Conservation (phyloP, 2,329 filamentous ascomycete species). For the Sphaerulina vaccinii region DNA sequence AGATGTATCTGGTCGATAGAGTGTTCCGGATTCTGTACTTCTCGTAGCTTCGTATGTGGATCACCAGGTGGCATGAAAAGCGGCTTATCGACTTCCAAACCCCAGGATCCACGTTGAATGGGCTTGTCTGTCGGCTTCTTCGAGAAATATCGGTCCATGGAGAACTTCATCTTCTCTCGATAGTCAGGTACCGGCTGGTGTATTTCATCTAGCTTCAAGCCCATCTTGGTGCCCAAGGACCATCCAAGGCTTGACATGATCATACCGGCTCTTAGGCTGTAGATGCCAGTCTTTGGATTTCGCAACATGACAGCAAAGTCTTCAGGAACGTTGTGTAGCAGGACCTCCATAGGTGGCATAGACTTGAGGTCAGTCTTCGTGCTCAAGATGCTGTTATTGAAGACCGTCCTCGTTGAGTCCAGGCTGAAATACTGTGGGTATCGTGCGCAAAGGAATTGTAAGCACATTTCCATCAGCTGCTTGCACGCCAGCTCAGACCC, state of each 20-base stretch:
- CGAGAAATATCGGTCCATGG: constrained; percentile 83
- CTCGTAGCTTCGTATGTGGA: constrained; percentile 61
- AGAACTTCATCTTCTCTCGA: constrained; percentile 82
- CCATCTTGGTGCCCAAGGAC: constrained; percentile 74
- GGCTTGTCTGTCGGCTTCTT: constrained; percentile 72
- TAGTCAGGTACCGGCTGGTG: constrained; percentile 77
- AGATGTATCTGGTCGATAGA: constrained; percentile 62
- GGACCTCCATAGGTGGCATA: constrained; percentile 65
- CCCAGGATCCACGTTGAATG: constrained; percentile 84
- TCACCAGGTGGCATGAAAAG: constrained; percentile 72
- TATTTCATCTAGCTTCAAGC: constrained; percentile 66
- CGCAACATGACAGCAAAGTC: constrained; percentile 78
- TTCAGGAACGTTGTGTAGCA: constrained; percentile 77
- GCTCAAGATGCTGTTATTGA: constrained; percentile 68
- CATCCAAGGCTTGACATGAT: constrained; percentile 80
- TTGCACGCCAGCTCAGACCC: constrained; percentile 78
- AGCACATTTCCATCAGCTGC: constrained; percentile 81
- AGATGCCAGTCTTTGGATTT: constrained; percentile 68
- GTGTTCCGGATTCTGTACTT: constrained; percentile 58
- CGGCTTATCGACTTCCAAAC: constrained; percentile 71
- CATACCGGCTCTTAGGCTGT: constrained; percentile 71
- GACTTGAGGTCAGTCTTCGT: constrained; percentile 60
- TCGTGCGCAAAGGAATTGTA: constrained; percentile 75
- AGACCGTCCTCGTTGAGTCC: constrained; percentile 52
- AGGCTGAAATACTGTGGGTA: constrained; percentile 75